Percentiles rank a stretch among this genome's conserved stretches.
phyloP scores from a whole-genome alignment of 306 rosid genomes.

The Acmispon strigosus region DNA sequence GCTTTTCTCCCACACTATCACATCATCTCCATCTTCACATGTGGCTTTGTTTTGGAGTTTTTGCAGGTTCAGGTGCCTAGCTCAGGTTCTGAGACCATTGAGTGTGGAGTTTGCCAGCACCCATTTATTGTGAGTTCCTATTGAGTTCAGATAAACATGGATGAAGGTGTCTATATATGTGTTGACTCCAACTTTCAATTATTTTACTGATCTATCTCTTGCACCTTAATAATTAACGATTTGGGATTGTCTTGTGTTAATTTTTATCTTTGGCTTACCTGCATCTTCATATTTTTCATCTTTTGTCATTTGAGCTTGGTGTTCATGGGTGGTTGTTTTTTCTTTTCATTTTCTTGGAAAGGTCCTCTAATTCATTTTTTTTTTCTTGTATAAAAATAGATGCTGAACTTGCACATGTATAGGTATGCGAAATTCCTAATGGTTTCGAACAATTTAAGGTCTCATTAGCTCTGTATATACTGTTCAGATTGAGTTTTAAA shows the following conservation, averaged over 20 bases:
- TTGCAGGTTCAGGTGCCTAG: constrained; percentile 96
- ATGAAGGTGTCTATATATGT: constrained; percentile 16
- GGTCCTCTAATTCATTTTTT: neutral
- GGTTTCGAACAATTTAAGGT: neutral
- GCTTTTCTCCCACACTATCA: neutral
- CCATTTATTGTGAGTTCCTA: constrained; percentile 93
- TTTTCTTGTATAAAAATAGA: constrained; percentile 16
- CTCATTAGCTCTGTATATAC: neutral
- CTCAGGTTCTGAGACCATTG: constrained; percentile 91
- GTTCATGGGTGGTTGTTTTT: neutral
- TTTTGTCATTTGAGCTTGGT: neutral
- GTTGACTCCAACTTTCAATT: constrained; percentile 12
- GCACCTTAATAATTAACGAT: constrained; percentile 10
- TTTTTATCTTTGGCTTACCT: neutral
- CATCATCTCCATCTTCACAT: neutral
- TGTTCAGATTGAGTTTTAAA: no score
- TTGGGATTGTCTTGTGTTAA: constrained; percentile 10
- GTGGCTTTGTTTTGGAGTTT: constrained; percentile 5
- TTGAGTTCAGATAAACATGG: constrained; percentile 34
- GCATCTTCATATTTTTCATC: neutral
- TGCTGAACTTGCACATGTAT: neutral
- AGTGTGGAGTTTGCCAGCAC: constrained; percentile 96
- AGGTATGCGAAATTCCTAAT: neutral
- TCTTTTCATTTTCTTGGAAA: neutral
- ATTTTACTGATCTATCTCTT: constrained; percentile 7